Percentiles rank a stretch among this genome's conserved stretches.
These are phyloP conservation scores for Xylaria scruposa DNA, from an alignment of 495 filamentous ascomycete species.

Conservation along the genomic window DNA sequence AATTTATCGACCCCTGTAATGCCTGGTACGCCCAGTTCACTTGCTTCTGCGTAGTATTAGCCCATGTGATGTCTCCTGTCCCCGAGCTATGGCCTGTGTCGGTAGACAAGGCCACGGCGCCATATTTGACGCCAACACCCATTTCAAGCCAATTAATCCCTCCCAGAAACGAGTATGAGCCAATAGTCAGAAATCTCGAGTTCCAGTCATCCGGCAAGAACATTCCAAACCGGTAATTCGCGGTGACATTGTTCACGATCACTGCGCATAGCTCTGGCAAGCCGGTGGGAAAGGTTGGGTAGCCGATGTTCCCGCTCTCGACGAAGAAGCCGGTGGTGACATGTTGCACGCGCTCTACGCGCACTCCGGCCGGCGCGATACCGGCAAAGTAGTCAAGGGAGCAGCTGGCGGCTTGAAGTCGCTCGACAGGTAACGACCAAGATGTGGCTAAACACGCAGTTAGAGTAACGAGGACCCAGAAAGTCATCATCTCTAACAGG, in stretches of 20 bases:
- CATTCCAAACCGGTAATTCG: slow-evolving; percentile 57
- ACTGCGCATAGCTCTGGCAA: slow-evolving; percentile 58
- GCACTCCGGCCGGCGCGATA: slow-evolving; percentile 30
- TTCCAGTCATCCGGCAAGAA: slow-evolving; percentile 62
- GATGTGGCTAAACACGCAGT: slow-evolving; percentile 13
- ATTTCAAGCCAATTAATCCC: slow-evolving; percentile 62
- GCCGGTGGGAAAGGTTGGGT: slow-evolving; percentile 47
- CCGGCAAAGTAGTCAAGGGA: slow-evolving; percentile 32
- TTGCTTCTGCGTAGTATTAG: slow-evolving; percentile 46
- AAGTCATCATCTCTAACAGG: not conserved
- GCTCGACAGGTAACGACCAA: not conserved
- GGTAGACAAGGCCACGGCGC: slow-evolving; percentile 62
- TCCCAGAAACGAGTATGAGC: slow-evolving; percentile 55
- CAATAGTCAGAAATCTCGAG: slow-evolving; percentile 43
- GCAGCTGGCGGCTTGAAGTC: slow-evolving; percentile 32
- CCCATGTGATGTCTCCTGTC: slow-evolving; percentile 53
- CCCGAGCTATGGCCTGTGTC: slow-evolving; percentile 62
- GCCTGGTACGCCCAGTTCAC: slow-evolving; percentile 54
- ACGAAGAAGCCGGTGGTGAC: slow-evolving; percentile 38
- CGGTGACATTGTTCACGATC: slow-evolving; percentile 54
- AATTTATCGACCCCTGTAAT: slow-evolving; percentile 49
- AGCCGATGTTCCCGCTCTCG: slow-evolving; percentile 45
- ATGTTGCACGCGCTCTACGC: slow-evolving; percentile 31
- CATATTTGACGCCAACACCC: slow-evolving; percentile 49
- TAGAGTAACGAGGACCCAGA: slow-evolving; percentile 16